phyloP scores from a whole-genome alignment of 768 basidiomycete genomes.

The Lentinus tigrinus region DNA sequence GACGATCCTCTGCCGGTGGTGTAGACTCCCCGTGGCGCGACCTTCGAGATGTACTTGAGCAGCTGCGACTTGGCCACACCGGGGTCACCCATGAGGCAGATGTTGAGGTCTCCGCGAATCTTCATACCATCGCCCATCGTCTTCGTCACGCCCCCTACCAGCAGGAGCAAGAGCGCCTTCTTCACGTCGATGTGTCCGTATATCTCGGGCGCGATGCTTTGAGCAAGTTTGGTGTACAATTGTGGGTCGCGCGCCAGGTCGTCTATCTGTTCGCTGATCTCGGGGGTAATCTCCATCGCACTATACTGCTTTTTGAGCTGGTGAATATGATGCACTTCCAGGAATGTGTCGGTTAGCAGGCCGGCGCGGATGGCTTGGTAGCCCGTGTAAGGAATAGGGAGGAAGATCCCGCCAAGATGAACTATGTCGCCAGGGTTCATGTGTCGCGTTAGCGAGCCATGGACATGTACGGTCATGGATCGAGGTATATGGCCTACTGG shows the following conservation, averaged over 20 bases:
- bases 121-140: slow-evolving; percentile 96
- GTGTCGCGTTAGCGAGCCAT: slow-evolving; percentile 83
- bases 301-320: slow-evolving; percentile 98
- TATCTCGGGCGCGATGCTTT: slow-evolving; percentile 97
- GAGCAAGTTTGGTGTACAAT: slow-evolving; percentile 86
- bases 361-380: slow-evolving; percentile 97
- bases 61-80: slow-evolving; percentile 98
- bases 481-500: slow-evolving; percentile 99
- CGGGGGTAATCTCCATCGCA: slow-evolving; percentile 90
- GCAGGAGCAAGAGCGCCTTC: slow-evolving; percentile 86
- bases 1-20: slow-evolving; percentile 99
- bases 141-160: slow-evolving; percentile 97
- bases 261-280: slow-evolving; percentile 68
- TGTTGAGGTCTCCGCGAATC: slow-evolving; percentile 95
- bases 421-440: slow-evolving; percentile 97
- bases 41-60: slow-evolving; percentile 97
- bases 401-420: slow-evolving; percentile 93
- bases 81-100: slow-evolving; percentile 99
- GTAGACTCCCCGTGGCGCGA: slow-evolving; percentile 96
- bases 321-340: slow-evolving; percentile 86
- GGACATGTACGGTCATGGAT: slow-evolving; percentile 95
- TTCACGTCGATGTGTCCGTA: slow-evolving; percentile 98
- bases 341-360: slow-evolving; percentile 93
- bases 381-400: slow-evolving; percentile 96
- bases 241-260: slow-evolving; percentile 71